Evolutionary conservation across 2,329 filamentous ascomycete species (phyloP), one percentile per base, ranked within the genome.

Genomic region (Microascus cirrosus): DNA sequence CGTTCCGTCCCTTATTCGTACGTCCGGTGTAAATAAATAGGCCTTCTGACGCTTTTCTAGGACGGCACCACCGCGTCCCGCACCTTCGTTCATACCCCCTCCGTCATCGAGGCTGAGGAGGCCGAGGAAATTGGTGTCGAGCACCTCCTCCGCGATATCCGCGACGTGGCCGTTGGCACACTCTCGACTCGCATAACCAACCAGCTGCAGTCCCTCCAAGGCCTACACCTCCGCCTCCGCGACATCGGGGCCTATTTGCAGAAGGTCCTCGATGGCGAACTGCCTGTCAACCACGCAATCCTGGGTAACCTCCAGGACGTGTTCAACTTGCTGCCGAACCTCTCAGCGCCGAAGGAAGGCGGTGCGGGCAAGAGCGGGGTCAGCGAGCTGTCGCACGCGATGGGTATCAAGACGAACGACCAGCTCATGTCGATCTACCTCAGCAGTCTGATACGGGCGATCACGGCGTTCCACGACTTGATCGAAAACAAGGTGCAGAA

Each of bases 401-500:
- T 99, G 91, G 95, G 90, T 74, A 84, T 96, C 76, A 99, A 99
- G 83, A 97, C 93, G 60, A 99, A 99, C 69, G 94, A 99, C 72
- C 94, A 99, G 77, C 83, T 99, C 63, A 96, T 99, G 89, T 85
- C 92, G 56, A 97, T 99, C 71, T 99, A 99, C 74, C 80, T 99
- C 58, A 95, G 90, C 75, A 95, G 90, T 76, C 77, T 97, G 77
- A 97, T 99, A 74, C 84, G 94, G 61, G 94, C 94, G 59, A 99
- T 99, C 69, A 97, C 94, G 13, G 94, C 94, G 8, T 99, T 97
- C 86, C 94, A 99, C 72, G 94, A 99, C 70, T 77, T 99, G 64
- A 99, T 99, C 64, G 94, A 99, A 78, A 99, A 99, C 79, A 99
- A 99, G 82, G 96, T 97, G 65, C 93, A 97, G 77, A 99, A 99